These are phyloP conservation scores for Sclerotinia sclerotiorum DNA, from an alignment of 2,329 filamentous ascomycete species.

Conservation along the genomic window DNA sequence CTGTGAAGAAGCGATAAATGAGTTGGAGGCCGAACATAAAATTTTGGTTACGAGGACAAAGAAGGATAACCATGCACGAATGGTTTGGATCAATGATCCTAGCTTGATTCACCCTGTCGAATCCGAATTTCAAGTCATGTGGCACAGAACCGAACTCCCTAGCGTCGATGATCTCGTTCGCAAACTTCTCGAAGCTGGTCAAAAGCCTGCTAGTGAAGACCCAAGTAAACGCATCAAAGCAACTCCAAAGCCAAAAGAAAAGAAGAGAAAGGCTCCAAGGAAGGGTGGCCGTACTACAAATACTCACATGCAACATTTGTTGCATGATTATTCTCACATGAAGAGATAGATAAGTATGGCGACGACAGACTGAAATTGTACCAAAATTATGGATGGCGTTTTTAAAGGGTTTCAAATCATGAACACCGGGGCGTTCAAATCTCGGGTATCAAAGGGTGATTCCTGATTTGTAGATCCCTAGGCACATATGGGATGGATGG, in stretches of 20 bases:
- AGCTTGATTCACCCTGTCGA: conserved; percentile 75
- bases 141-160: conserved; percentile 75
- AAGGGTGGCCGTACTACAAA: conserved; percentile 42
- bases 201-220: conserved; percentile 44
- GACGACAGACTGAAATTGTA: neutral
- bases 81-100: conserved; percentile 87
- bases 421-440: neutral
- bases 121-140: conserved; percentile 78
- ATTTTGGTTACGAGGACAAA: conserved; percentile 86
- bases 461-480: neutral
- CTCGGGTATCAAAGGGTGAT: neutral
- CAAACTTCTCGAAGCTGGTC: conserved; percentile 43
- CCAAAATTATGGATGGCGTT: conserved; percentile 12
- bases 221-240: conserved; percentile 42
- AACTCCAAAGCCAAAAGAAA: conserved; percentile 41
- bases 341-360: conserved; percentile 30
- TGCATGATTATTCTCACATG: conserved; percentile 38
- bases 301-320: conserved; percentile 41
- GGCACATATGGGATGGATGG: neutral
- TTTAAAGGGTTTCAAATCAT: neutral
- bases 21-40: conserved; percentile 74
- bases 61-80: conserved; percentile 83
- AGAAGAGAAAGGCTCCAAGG: conserved; percentile 41
- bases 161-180: conserved; percentile 43
- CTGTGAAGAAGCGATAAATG: conserved; percentile 74